phyloP scores from a whole-genome alignment of 345 rosid species.

The Xanthoceras sorbifolium region DNA sequence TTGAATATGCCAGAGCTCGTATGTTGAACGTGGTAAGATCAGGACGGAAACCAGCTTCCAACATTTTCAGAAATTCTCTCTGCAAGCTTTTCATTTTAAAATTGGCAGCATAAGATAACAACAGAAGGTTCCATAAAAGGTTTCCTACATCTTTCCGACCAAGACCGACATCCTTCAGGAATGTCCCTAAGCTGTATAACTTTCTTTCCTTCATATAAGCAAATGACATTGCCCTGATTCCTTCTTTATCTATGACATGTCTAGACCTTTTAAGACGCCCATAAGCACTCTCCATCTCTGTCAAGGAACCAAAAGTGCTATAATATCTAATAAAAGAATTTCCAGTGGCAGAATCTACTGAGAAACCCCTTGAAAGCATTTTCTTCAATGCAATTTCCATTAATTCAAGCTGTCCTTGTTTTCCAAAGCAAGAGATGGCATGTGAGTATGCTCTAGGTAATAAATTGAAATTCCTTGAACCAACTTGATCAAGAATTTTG shows the following conservation, averaged over 20 bases:
- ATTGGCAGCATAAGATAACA: slow-evolving; percentile 73
- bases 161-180: slow-evolving; percentile 68
- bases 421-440: slow-evolving; percentile 68
- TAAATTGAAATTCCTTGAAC: slow-evolving; percentile 33
- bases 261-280: slow-evolving; percentile 55
- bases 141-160: slow-evolving; percentile 61
- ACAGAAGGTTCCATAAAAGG: slow-evolving; percentile 72
- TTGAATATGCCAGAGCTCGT: slow-evolving; percentile 73
- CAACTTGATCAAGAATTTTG: slow-evolving; percentile 42
- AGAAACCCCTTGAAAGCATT: slow-evolving; percentile 47
- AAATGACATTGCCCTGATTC: slow-evolving; percentile 56
- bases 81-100: slow-evolving; percentile 94
- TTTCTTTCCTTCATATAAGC: slow-evolving; percentile 49
- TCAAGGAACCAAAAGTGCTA: slow-evolving; percentile 52
- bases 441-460: slow-evolving; percentile 40
- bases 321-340: slow-evolving; percentile 55
- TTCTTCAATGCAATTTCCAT: slow-evolving; percentile 56
- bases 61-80: slow-evolving; percentile 66
- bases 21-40: slow-evolving; percentile 80
- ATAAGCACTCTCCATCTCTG: slow-evolving; percentile 66
- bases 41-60: slow-evolving; percentile 62
- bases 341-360: slow-evolving; percentile 46
- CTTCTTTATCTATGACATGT: slow-evolving; percentile 50
- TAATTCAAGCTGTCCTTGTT: slow-evolving; percentile 56
- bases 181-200: slow-evolving; percentile 60